Base-by-base conservation (phyloP, 495 filamentous ascomycete species). In the Penicillium odoratum region DNA sequence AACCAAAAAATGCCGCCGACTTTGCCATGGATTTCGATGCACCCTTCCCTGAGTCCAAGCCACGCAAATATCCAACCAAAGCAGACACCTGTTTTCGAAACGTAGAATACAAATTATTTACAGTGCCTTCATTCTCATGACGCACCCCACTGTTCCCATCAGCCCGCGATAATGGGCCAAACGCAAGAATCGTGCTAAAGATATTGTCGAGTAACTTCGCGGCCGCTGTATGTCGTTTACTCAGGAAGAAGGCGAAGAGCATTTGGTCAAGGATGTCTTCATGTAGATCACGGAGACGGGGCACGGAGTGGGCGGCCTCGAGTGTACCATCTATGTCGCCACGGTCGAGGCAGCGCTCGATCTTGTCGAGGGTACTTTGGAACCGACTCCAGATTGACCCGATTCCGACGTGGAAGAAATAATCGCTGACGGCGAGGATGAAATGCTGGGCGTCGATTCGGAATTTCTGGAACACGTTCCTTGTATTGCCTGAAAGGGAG, bases 381-480 rank as follows among this genome's bases (percentile, higher is more conserved):
- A 97, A 93, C 2, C 72, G 73, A 29, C 65, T 68, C 92, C 93
- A 97, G 1, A 83, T 84, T 5, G 78, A 79, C 8, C 78, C 80
- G 43, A 98, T 83, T 3, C 86, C 91, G 1, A 85, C 80, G 33
- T 92, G 88, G 56, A 92, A 91, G 66, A 91, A 87, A 63, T 97
- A 91, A 4, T 82, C 76, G 33, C 83, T 81, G 1, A 96, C 61
- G 8, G 83, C 80, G 7, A 79, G 72, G 25, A 94, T 77, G 58
- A 97, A 93, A 64, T 94, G 86, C 38, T 90, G 85, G 0, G 90
- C 86, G 59, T 96, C 89, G 33, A 88, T 78, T 11, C 84, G 76
- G 57, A 97, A 94, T 30, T 80, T 78, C 49, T 83, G 76, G 44
- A 80, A 77, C 3, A 81, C 61, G 48, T 77, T 78, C 67, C 77